These are phyloP conservation scores for Thinopyrum elongatum DNA, from an alignment of 176 grass and related monocot species.

Conservation along the genomic window DNA sequence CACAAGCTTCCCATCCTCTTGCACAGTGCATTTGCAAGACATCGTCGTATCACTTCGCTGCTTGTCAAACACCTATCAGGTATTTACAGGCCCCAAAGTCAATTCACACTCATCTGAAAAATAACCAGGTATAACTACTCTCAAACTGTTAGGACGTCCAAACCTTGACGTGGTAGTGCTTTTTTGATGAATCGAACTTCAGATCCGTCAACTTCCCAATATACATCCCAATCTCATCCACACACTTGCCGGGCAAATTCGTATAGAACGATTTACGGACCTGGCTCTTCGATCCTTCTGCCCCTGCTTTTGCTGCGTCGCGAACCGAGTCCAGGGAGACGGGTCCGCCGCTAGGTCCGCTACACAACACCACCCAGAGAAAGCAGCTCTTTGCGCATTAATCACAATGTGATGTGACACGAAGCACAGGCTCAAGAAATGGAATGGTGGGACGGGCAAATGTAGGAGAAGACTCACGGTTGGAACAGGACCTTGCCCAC, in stretches of 20 bases:
- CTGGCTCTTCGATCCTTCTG: conserved; percentile 24
- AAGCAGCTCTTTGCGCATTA: background rate
- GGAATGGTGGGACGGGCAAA: background rate
- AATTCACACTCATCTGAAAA: background rate
- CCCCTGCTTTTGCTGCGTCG: background rate
- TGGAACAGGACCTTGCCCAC: conserved; percentile 41
- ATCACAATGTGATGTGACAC: background rate
- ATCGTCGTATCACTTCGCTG: conserved; percentile 42
- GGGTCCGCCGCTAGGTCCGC: background rate
- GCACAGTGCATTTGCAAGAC: conserved; percentile 61
- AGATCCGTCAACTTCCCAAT: conserved; percentile 15
- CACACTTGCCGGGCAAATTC: conserved; percentile 19
- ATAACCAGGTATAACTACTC: background rate
- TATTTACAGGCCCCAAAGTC: background rate
- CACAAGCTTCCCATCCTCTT: conserved; percentile 43
- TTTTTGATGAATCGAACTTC: conserved; percentile 35
- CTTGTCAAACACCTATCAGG: conserved; percentile 60
- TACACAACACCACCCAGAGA: conserved; percentile 10
- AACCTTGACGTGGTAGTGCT: conserved; percentile 47
- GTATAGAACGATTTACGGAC: conserved; percentile 38
- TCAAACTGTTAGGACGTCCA: background rate
- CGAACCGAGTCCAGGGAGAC: conserved; percentile 27
- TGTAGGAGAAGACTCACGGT: conserved; percentile 18
- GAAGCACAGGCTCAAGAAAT: conserved; percentile 10
- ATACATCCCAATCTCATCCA: conserved; percentile 23